A percentile compares a stretch with the other conserved stretches of the same genome.
Evolutionary conservation across 2,329 filamentous ascomycete species (phyloP).

Genomic region (Rachicladosporium sp.): DNA sequence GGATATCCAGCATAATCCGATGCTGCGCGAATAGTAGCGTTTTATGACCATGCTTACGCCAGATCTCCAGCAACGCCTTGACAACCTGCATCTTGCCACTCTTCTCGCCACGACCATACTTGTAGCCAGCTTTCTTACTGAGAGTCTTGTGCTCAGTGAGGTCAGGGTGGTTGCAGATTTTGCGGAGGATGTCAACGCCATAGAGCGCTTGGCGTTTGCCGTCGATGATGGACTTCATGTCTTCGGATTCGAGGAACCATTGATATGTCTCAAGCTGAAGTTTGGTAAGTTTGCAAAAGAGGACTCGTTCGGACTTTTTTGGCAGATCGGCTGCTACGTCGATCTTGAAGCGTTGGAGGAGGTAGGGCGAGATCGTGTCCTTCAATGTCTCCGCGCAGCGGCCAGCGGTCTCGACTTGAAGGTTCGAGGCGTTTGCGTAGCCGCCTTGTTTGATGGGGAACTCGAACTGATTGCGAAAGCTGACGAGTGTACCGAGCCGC

Average conservation of each 20-base stretch:
- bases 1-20: slow-evolving; percentile 87
- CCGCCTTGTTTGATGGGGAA: slow-evolving; percentile 86
- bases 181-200: slow-evolving; percentile 82
- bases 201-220: slow-evolving; percentile 69
- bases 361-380: slow-evolving; percentile 83
- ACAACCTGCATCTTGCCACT: slow-evolving; percentile 96
- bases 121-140: slow-evolving; percentile 50
- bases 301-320: slow-evolving; percentile 88
- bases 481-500: slow-evolving; percentile 81
- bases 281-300: slow-evolving; percentile 85
- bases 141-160: slow-evolving; percentile 56
- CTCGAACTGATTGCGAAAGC: slow-evolving; percentile 84
- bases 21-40: slow-evolving; percentile 87
- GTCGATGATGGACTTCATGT: slow-evolving; percentile 68
- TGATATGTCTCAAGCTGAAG: slow-evolving; percentile 71
- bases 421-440: slow-evolving; percentile 86
- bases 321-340: slow-evolving; percentile 90
- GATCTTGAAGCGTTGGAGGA: slow-evolving; percentile 82
- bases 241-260: slow-evolving; percentile 66
- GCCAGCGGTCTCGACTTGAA: slow-evolving; percentile 87
- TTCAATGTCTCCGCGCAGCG: slow-evolving; percentile 91
- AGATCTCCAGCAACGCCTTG: slow-evolving; percentile 72
- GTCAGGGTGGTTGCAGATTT: slow-evolving; percentile 97
- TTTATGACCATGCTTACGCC: slow-evolving; percentile 89
- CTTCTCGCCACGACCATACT: slow-evolving; percentile 64